Conservation (phyloP, 108 stramenopile genomes). For the Pseudonitzschia pungens region DNA sequence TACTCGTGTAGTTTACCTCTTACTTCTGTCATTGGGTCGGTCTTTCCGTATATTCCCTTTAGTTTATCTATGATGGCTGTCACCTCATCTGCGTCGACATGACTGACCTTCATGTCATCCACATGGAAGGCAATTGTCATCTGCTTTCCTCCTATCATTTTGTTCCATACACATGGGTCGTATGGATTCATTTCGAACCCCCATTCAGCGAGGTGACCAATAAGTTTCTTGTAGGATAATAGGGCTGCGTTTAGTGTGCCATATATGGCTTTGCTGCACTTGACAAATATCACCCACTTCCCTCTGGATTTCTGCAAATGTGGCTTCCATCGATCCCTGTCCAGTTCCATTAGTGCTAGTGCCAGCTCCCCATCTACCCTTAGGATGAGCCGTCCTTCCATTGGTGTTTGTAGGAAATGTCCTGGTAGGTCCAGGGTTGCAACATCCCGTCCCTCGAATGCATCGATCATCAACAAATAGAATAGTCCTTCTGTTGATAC, state of each 20-base stretch:
- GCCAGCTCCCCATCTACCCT: neutral
- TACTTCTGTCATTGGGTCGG: neutral
- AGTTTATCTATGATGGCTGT: slow-evolving; percentile 12
- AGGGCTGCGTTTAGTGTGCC: slow-evolving; percentile 35
- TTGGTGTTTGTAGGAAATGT: slow-evolving; percentile 49
- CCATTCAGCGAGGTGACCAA: slow-evolving; percentile 7
- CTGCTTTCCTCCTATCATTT: slow-evolving; percentile 36
- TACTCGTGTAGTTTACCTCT: slow-evolving; percentile 39
- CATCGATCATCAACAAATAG: neutral
- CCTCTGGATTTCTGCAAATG: neutral
- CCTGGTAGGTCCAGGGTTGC: slow-evolving; percentile 46
- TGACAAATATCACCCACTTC: neutral
- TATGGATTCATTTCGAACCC: slow-evolving; percentile 39
- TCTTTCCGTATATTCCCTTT: slow-evolving; percentile 9
- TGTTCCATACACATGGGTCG: slow-evolving; percentile 35
- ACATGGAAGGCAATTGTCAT: slow-evolving; percentile 43
- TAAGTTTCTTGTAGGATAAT: slow-evolving; percentile 28
- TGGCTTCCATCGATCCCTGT: neutral
- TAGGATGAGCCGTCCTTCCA: neutral
- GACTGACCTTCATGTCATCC: slow-evolving; percentile 47
- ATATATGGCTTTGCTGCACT: slow-evolving; percentile 23
- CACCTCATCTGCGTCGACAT: slow-evolving; percentile 20
- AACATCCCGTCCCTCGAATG: slow-evolving; percentile 38
- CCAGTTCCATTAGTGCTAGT: neutral
- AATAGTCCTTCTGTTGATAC: neutral